Base-by-base conservation (phyloP, 2,329 filamentous ascomycete genomes). In the Ophiostoma ulmi region DNA sequence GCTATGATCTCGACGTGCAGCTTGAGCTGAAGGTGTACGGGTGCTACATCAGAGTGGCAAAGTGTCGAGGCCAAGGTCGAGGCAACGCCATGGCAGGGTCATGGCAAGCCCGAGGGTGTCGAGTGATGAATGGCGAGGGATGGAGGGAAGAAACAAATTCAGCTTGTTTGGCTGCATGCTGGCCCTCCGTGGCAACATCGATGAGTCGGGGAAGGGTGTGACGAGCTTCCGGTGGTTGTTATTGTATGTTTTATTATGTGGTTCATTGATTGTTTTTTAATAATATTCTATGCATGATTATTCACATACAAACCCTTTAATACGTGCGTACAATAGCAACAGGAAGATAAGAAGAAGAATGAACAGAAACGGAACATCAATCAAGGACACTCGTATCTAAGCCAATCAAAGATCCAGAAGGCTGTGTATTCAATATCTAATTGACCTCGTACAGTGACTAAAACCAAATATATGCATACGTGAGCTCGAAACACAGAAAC, bases 21-120 rank as follows among this genome's bases (percentile, higher is more conserved):
- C 58, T 63, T 63, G 58, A 35, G 17, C 11, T 63, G 13, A 63
- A 63, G 58, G 58, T 63, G 58, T 63, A 26, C 58, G 58, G 14
- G 58, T 63, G 20, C 58, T 35, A 63, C 58, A 63, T 63, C 26
- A 35, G 10, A 58, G 52, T 58, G 52, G 52, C 52, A 26, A 58
- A 31, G 52, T 58, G 52, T 31, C 22, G 52, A 31, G 52, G 22
- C 52, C 44, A 48, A 48, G 44, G 44, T 48, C 44, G 44, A 48
- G 44, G 44, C 17, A 48, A 48, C 44, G 17, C 44, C 44, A 48
- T 20, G 44, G 17, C 44, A 48, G 44, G 44, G 44, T 20, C 22
- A 58, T 22, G 11, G 52, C 7, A 8, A 13, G 52, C n/a, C n/a
- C 22, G n/a, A 36, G 26, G 14, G 14, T 17, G 58, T 31, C 26